These are phyloP conservation scores for Ailanthus altissimus DNA, from an alignment of 345 rosid species.

Conservation along the genomic window DNA sequence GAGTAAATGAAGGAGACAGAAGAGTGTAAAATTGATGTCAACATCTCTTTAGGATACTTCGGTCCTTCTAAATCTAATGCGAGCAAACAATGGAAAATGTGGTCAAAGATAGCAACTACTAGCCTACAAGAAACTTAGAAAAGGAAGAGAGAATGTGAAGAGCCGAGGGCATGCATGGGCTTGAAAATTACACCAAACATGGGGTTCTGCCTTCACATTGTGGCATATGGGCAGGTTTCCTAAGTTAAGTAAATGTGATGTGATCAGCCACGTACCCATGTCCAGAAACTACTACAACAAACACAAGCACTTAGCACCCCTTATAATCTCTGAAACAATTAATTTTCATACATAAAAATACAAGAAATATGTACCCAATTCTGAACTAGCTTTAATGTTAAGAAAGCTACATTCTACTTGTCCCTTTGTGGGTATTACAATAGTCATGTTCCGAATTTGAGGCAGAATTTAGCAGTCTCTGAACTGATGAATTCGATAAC, in stretches of 20 bases:
- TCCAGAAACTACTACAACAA: slow-evolving; percentile 25
- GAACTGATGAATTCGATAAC: background rate
- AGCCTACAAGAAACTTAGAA: slow-evolving; percentile 18
- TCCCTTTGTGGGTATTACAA: background rate
- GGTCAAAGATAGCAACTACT: slow-evolving; percentile 54
- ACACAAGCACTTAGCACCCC: background rate
- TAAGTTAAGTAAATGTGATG: slow-evolving; percentile 29
- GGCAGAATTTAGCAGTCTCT: background rate
- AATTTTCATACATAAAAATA: background rate
- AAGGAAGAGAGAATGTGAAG: background rate
- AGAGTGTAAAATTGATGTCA: slow-evolving; percentile 17
- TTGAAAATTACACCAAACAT: slow-evolving; percentile 31
- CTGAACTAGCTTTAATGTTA: background rate
- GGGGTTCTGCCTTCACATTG: slow-evolving; percentile 12
- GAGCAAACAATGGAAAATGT: background rate
- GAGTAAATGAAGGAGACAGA: background rate
- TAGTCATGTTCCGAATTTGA: background rate
- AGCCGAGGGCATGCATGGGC: slow-evolving; percentile 11
- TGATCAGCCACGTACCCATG: slow-evolving; percentile 45
- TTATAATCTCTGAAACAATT: background rate
- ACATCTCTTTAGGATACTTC: slow-evolving; percentile 3
- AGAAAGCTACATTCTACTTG: background rate
- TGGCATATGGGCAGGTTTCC: slow-evolving; percentile 33
- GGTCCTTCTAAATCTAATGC: slow-evolving; percentile 18
- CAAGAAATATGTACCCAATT: background rate